Conservation (phyloP, 805 yeast species). For the Cyberlindnera veronae region DNA sequence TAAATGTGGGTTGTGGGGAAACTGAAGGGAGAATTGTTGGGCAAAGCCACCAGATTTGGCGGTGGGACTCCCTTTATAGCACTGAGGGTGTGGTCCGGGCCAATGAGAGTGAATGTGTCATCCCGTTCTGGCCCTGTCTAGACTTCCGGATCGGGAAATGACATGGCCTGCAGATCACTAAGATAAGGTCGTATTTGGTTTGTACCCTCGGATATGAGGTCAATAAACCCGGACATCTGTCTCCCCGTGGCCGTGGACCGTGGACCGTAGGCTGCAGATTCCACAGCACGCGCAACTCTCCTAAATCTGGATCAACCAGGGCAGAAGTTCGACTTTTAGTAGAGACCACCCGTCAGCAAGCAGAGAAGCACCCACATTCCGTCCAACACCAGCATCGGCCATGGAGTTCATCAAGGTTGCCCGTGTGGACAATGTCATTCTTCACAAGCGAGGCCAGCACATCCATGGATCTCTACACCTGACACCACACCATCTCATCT, state of each 20-base stretch:
- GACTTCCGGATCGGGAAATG: slow-evolving; percentile 11
- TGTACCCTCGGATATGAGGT: not conserved
- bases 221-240: slow-evolving; percentile 4
- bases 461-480: slow-evolving; percentile 61
- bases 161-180: slow-evolving; percentile 2
- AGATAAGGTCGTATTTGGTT: slow-evolving; percentile 6
- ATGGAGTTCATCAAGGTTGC: slow-evolving; percentile 27
- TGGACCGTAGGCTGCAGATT: no score
- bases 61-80: not conserved
- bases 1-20: no score
- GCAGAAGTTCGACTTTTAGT: not conserved
- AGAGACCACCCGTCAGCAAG: not conserved
- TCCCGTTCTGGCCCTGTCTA: not conserved
- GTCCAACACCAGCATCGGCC: no score
- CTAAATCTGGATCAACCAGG: no score
- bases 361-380: no score
- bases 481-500: slow-evolving; percentile 74
- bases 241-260: not conserved
- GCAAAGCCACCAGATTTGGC: no score
- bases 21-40: no score
- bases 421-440: slow-evolving; percentile 46
- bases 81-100: slow-evolving; percentile 1
- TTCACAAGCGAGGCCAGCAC: slow-evolving; percentile 55
- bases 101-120: slow-evolving; percentile 3
- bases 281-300: no score